These are phyloP conservation scores for Hypericum perforatum DNA, from an alignment of 345 rosid species.

Conservation along the genomic window DNA sequence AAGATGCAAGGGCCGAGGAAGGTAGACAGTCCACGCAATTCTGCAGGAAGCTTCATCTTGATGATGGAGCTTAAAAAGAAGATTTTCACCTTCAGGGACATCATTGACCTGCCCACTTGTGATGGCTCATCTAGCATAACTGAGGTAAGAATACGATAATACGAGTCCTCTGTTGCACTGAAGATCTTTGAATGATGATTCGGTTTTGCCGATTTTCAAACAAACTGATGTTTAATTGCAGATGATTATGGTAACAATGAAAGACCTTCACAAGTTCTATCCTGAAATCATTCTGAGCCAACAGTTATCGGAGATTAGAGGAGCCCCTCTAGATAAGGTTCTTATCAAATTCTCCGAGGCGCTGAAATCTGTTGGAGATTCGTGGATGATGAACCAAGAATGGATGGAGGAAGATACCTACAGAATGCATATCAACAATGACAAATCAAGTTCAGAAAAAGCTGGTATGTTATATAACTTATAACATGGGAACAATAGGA, in stretches of 20 bases:
- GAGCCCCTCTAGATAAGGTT: conserved; percentile 42
- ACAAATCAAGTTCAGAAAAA: conserved; percentile 33
- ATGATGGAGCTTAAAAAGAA: conserved; percentile 63
- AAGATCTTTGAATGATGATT: background rate
- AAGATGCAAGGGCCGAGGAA: conserved; percentile 22
- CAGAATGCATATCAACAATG: conserved; percentile 25
- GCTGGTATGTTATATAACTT: conserved; percentile 27
- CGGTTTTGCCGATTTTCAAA: conserved; percentile 2
- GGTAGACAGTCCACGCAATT: conserved; percentile 21
- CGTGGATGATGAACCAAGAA: conserved; percentile 42
- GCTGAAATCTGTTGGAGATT: conserved; percentile 53
- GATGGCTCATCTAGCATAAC: conserved; percentile 36
- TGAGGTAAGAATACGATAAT: conserved; percentile 25
- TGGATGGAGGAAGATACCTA: conserved; percentile 40
- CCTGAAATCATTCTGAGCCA: conserved; percentile 46
- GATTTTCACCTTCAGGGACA: conserved; percentile 54
- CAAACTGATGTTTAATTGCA: conserved; percentile 17
- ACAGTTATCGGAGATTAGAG: conserved; percentile 34
- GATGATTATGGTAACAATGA: conserved; percentile 58
- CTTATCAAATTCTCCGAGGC: conserved; percentile 39
- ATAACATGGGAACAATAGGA: background rate
- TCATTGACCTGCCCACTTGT: conserved; percentile 50
- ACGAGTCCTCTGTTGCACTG: background rate
- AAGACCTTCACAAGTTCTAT: conserved; percentile 47
- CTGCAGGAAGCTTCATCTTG: conserved; percentile 28